These are phyloP conservation scores for Lactarius hatsudake DNA, from an alignment of 768 basidiomycete species.

Conservation along the genomic window DNA sequence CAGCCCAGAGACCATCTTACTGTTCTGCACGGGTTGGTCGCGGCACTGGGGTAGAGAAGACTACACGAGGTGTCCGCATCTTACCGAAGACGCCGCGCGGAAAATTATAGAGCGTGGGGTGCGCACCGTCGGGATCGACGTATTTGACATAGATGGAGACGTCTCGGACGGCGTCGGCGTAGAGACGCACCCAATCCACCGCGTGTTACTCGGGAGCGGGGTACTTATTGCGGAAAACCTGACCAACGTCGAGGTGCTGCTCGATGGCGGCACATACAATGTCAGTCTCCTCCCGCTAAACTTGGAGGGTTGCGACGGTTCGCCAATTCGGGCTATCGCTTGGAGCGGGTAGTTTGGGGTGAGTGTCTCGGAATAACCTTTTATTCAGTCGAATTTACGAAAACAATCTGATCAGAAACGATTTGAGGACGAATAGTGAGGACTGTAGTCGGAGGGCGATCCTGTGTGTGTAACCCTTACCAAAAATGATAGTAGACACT, in stretches of 20 bases:
- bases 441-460: not conserved
- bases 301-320: conserved; percentile 59
- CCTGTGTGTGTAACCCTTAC: not conserved
- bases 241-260: conserved; percentile 48
- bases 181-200: conserved; percentile 46
- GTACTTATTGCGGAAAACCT: conserved; percentile 72
- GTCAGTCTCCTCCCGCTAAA: conserved; percentile 60
- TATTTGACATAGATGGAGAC: conserved; percentile 62
- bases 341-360: conserved; percentile 34
- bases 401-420: conserved; percentile 6
- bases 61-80: conserved; percentile 66
- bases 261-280: conserved; percentile 36
- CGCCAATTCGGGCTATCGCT: conserved; percentile 69
- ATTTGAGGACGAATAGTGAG: not conserved
- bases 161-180: conserved; percentile 33
- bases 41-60: conserved; percentile 45
- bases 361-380: not conserved
- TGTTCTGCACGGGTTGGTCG: conserved; percentile 72
- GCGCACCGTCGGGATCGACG: conserved; percentile 59
- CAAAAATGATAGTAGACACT: not conserved
- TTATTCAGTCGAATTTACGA: not conserved
- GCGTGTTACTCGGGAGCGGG: conserved; percentile 55
- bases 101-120: conserved; percentile 51
- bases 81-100: conserved; percentile 51
- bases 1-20: conserved; percentile 43